These are phyloP conservation scores for Diophrys sp. DNA, from an alignment of 73 alveolate genomes.

Conservation along the genomic window DNA sequence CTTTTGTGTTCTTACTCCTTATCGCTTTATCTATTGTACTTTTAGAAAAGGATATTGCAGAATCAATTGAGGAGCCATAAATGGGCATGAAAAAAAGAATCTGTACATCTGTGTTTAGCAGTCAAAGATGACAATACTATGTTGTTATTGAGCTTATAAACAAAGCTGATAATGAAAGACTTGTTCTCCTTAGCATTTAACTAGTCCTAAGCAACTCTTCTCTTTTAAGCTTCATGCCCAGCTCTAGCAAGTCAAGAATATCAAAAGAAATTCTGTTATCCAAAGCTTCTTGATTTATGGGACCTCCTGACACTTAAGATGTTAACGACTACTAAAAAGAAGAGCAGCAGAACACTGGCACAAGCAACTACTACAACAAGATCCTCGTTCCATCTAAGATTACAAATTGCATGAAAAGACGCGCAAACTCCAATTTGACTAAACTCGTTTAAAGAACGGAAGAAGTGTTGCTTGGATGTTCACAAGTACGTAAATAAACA, in stretches of 20 bases:
- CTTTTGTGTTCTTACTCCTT: too few relatives aligned
- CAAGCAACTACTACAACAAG: neutral
- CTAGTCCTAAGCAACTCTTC: neutral
- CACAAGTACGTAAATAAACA: neutral
- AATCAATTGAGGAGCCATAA: too few relatives aligned
- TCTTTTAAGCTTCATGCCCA: too few relatives aligned
- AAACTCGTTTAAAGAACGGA: neutral
- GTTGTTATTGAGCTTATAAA: too few relatives aligned
- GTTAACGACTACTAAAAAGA: neutral
- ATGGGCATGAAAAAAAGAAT: too few relatives aligned
- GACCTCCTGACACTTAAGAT: neutral
- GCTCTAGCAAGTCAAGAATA: neutral
- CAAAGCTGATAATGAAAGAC: too few relatives aligned
- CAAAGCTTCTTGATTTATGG: neutral
- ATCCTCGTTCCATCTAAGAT: neutral
- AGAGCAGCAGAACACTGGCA: neutral
- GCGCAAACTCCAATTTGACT: neutral
- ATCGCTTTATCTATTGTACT: too few relatives aligned
- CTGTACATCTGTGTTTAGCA: too few relatives aligned
- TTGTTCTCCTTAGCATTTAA: neutral
- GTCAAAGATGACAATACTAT: too few relatives aligned
- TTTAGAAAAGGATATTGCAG: too few relatives aligned
- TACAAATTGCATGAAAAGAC: neutral
- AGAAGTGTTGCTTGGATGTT: neutral
- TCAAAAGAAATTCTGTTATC: neutral